Base-by-base conservation (phyloP, 1,284 basidiomycete genomes). In the Entoloma clypeatum region DNA sequence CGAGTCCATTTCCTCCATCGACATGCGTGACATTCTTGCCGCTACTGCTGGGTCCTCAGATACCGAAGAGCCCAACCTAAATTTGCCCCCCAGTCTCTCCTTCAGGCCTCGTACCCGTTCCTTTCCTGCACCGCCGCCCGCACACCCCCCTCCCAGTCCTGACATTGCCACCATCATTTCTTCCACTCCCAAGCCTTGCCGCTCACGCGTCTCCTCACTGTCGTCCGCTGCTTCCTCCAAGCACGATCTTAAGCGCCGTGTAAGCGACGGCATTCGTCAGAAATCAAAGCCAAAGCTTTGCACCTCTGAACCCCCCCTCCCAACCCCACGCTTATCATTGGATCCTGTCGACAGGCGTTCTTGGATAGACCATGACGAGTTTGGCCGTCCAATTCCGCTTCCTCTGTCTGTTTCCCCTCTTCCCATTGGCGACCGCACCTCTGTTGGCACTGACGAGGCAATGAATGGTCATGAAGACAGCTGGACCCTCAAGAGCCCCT, bases 81-180 rank as follows among this genome's bases (percentile, higher is more conserved):
- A 19, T 25, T n/a, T n/a, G 29, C 34, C 27, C 40, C 32, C 18
- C 39, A 42, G 18, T 34, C 25, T 26, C 40, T 24, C 24, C 31
- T 16, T 14, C 35, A 26, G 3, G 29, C 30, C 28, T 50, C 39
- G 28, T 36, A 46, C 30, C 48, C 44, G 9, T 28, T 34, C 11
- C 14, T 41, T 32, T 17, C 27, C 19, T 16, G 42, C 27, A 18
- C 43, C 48, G 14, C 10, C 11, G n/a, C 30, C 36, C n/a, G 32
- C 32, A 2, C 36, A 39, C 7, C 27, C 51, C 18, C 36, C 58
- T 0, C 24, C 55, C 6, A 72, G 70, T 38, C 76, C 76, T 0
- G 76, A 78, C 49, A 73, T 78, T 39, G 45, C 56, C 1, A 47
- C 60, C 2, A 73, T 77, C 44, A 53, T 79, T 13, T 66, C 68